Base-by-base conservation (phyloP, 148 eudicot genomes). In the Persicaria maculosa region DNA sequence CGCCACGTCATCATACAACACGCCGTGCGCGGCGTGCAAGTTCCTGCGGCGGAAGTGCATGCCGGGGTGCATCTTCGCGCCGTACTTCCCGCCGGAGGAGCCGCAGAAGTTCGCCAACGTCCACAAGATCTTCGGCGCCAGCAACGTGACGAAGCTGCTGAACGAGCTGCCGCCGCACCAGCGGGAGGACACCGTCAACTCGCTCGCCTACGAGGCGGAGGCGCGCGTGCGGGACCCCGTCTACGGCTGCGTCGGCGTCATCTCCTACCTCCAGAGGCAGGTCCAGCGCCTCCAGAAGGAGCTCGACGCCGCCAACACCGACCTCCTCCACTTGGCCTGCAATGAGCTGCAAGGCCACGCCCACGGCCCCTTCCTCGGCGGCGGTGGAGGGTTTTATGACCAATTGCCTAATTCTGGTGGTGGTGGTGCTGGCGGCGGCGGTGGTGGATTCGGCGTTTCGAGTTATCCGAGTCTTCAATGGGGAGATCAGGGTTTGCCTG, bases 11-110 rank as follows among this genome's bases (percentile, higher is more conserved):
- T 45, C 73, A 71, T 90, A 90, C 97, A 90, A 83, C 78, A 71
- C 88, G 0, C 97, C 97, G 6, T 92, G 97, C 47, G 97, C 97
- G 4, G 97, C 95, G 48, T 92, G 97, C 88, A 92, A 92, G 78
- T 92, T 92, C 85, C 79, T 90, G n/a, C 77, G 97, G 48, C 67
- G 97, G 19, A 92, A 90, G 76, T 92, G 97, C 88, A 83, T 84
- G 85, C 91, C 88, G 0, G 91, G 88, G 2, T 92, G 97, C 91
- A 83, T 88, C 40, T 92, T 90, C 59, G 87, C 97, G 0, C 90
- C 97, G 0, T 87, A 92, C 72, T 92, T 92, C 79, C 97, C 97
- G 3, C 92, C 97, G 0, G 97, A 92, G 46, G 96, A 92, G 79
- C 97, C 97, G 0, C 89, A 87, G 17, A 90, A 88, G 44, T 92